Evolutionary conservation across 1,139 yeast genomes (phyloP), one percentile per base, ranked within the genome.

Genomic region (Hyphopichia fennica): DNA sequence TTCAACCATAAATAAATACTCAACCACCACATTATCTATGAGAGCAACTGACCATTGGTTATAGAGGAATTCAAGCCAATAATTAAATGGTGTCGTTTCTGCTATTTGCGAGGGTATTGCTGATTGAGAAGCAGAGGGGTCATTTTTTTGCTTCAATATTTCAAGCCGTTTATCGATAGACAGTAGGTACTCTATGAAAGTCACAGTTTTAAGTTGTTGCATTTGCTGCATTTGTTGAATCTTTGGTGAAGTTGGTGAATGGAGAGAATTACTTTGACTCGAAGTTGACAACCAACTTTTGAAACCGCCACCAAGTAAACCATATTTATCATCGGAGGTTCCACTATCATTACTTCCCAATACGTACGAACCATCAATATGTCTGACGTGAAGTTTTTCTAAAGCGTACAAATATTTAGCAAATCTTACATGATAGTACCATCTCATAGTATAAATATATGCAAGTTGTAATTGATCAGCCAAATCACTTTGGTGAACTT

Each of bases 41-140:
- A 90, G 59, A 0, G 96, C 93, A 32, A 83, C 63, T 46, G 84
- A 82, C 67, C 89, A 81, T 53, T 87, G 87, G 44, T 85, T 72
- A 60, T 82, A 88, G 0, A 87, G 82, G 45, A 79, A 79, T 55
- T 90, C 96, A 44, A 86, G 67, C 79, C 85, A 81, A 54, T 83
- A 83, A 9, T 77, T 69, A 50, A 78, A 72, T 3, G 83, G 83
- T 32, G 83, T 82, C 10, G 84, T 78, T 60, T 89, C 96, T 0
- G 96, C 96, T 31, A 88, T 86, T 56, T 87, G 95, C 0, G 95
- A 87, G 5, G 89, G 82, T 64, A 90, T 82, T 0, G 87, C 90
- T 1, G 85, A 74, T 36, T 79, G 75, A 43, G 80, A 82, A 19
- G 75, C 77, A 3, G 56, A 43, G 4, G 45, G 43, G 9, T 45